Conservation (phyloP, 1,139 yeast species). For the Insectozyma bohioensis region DNA sequence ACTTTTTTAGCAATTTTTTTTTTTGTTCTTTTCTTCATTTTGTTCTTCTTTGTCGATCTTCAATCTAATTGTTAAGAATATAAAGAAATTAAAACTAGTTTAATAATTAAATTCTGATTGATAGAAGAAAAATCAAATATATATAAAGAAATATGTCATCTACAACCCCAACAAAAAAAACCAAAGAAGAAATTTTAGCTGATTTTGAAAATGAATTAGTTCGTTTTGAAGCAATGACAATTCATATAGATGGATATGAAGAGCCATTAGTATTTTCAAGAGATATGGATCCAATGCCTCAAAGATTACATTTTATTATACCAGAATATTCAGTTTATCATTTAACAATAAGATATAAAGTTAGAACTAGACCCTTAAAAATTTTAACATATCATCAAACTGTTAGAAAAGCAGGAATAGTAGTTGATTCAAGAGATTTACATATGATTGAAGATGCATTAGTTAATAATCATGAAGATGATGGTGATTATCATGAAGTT, state of each 20-base stretch:
- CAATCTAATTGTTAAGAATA: too few relatives aligned
- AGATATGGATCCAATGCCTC: conserved; percentile 31
- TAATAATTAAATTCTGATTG: too few relatives aligned
- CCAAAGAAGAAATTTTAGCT: conserved; percentile 12
- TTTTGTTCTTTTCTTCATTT: too few relatives aligned
- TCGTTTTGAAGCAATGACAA: conserved; percentile 25
- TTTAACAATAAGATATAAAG: conserved; percentile 29
- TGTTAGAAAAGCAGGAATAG: conserved; percentile 31
- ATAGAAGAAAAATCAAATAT: too few relatives aligned
- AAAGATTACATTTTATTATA: conserved; percentile 26
- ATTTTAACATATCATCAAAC: conserved; percentile 32
- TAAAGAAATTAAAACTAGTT: too few relatives aligned
- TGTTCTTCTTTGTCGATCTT: too few relatives aligned
- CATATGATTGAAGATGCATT: conserved; percentile 22
- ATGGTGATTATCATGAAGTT: conserved; percentile 19
- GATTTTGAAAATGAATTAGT: conserved; percentile 26
- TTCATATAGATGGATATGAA: conserved; percentile 29
- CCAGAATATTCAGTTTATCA: conserved; percentile 35
- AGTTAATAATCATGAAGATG: conserved; percentile 18
- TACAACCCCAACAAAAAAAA: conserved; percentile 3
- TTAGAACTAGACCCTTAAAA: conserved; percentile 23
- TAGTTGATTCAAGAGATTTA: conserved; percentile 27
- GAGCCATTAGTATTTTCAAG: conserved; percentile 22
- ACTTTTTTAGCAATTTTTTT: too few relatives aligned
- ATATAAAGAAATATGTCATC: background rate